Base-by-base conservation (phyloP, 306 rosid species). In the Lotus japonicus region DNA sequence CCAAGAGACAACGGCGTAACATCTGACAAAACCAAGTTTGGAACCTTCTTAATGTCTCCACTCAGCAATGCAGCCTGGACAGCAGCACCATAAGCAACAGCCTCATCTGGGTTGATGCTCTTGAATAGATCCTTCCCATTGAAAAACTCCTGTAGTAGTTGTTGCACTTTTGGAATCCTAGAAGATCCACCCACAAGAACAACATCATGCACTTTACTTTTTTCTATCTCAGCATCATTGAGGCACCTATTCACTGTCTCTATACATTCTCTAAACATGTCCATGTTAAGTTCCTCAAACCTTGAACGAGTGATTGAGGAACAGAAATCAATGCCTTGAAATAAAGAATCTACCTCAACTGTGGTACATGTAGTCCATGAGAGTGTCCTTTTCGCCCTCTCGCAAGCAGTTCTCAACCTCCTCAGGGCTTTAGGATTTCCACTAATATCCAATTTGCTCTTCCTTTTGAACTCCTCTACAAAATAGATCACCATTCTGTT, bases 211-310 rank as follows among this genome's bases (percentile, higher is more conserved):
- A 28, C 33, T 2, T 4, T 3, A 48, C 59, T 74, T 71, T 80
- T 82, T 45, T 85, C 83, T 74, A 82, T 80, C 71, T 82, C 77
- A 1, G 87, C 82, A 41, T 85, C 83, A n/a, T 38, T 13, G 55
- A 77, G 62, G 45, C 90, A 85, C 76, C 59, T 74, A 56, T 80
- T 83, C 0, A 80, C 81, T 0, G 71, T 83, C 17, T 73, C 82
- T 79, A 85, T 49, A 42, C 87, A 82, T 44, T 77, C 62, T 21
- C 45, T 58, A 14, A 85, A 82, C 13, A 62, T 14, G 5, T 60
- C 76, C 38, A 17, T 69, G 33, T 70, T 70, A 3, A 70, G 1
- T 31, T 58, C 49, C 7, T 70, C 75, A 35, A 70, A 57, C 48
- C 9, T 72, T 0, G 77, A 45, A 6, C 70, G 56, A 14, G 77